Conservation (phyloP, 2,329 filamentous ascomycete genomes). For the Meredithiella fracta region DNA sequence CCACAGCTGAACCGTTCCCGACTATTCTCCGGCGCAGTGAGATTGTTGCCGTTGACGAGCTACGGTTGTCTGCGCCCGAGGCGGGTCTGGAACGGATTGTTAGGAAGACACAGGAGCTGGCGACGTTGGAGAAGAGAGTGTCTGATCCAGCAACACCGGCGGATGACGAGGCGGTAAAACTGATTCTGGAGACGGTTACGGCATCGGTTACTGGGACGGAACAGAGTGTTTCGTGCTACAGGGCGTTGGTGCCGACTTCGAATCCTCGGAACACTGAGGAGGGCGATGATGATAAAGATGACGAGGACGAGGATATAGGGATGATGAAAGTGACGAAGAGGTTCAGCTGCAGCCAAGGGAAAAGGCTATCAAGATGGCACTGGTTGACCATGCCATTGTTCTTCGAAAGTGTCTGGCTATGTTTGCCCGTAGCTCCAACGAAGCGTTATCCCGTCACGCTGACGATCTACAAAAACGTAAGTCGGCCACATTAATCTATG, state of each 20-base stretch:
- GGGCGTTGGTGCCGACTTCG: constrained; percentile 48
- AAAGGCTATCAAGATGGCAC: constrained; percentile 64
- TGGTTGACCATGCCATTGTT: constrained; percentile 78
- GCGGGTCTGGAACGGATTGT: constrained; percentile 83
- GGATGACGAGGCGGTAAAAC: constrained; percentile 50
- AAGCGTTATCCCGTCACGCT: constrained; percentile 36
- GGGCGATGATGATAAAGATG: constrained; percentile 25
- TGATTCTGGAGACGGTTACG: constrained; percentile 59
- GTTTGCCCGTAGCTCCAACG: constrained; percentile 48
- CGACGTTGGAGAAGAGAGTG: constrained; percentile 56
- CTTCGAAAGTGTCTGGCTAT: constrained; percentile 65
- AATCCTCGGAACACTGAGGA: constrained; percentile 22
- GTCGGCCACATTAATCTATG: constrained; percentile 21
- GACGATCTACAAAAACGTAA: constrained; percentile 49
- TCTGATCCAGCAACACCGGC: constrained; percentile 33
- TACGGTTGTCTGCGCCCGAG: constrained; percentile 58
- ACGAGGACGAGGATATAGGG: constrained; percentile 18
- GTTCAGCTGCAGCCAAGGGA: constrained; percentile 44
- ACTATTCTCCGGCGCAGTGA: constrained; percentile 82
- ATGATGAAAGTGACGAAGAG: constrained; percentile 24
- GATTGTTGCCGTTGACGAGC: constrained; percentile 51
- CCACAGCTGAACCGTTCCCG: constrained; percentile 72
- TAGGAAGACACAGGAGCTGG: constrained; percentile 77
- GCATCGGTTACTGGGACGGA: constrained; percentile 62
- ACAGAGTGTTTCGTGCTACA: constrained; percentile 65